Evolutionary conservation across 176 grass and related monocot genomes (phyloP).

Genomic region (Avena eriantha): DNA sequence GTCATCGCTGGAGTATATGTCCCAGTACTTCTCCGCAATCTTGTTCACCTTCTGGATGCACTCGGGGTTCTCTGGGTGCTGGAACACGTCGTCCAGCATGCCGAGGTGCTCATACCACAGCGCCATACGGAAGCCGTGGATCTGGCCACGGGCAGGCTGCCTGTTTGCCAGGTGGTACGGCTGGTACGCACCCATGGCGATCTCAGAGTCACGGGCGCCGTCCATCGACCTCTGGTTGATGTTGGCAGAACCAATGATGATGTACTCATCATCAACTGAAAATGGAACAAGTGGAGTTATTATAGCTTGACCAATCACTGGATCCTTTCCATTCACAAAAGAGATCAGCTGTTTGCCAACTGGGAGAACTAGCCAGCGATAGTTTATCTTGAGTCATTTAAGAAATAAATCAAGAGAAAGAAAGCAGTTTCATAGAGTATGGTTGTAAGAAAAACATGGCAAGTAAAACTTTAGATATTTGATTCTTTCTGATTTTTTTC

Average conservation of each 20-base stretch:
- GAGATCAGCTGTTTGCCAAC: background rate
- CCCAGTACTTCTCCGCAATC: constrained; percentile 65
- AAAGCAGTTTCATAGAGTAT: background rate
- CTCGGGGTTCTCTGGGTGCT: constrained; percentile 45
- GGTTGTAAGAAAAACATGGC: background rate
- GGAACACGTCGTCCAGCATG: constrained; percentile 65
- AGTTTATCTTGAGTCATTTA: background rate
- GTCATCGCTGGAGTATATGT: constrained; percentile 54
- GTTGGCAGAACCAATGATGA: constrained; percentile 93
- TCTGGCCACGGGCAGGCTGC: constrained; percentile 69
- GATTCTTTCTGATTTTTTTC: background rate
- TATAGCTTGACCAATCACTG: background rate
- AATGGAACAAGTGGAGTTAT: constrained; percentile 28
- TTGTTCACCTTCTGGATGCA: constrained; percentile 77
- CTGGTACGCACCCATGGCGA: constrained; percentile 83
- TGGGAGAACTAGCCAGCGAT: background rate
- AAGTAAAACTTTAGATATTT: background rate
- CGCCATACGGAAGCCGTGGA: constrained; percentile 79
- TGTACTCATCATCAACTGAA: constrained; percentile 96
- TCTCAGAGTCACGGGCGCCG: constrained; percentile 76
- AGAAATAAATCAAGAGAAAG: background rate
- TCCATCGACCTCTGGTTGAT: constrained; percentile 98
- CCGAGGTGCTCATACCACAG: constrained; percentile 87
- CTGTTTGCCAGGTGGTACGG: constrained; percentile 60
- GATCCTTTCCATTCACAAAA: background rate